phyloP scores from a whole-genome alignment of 2,329 filamentous ascomycete genomes.

The Aspergillus aculeatus region DNA sequence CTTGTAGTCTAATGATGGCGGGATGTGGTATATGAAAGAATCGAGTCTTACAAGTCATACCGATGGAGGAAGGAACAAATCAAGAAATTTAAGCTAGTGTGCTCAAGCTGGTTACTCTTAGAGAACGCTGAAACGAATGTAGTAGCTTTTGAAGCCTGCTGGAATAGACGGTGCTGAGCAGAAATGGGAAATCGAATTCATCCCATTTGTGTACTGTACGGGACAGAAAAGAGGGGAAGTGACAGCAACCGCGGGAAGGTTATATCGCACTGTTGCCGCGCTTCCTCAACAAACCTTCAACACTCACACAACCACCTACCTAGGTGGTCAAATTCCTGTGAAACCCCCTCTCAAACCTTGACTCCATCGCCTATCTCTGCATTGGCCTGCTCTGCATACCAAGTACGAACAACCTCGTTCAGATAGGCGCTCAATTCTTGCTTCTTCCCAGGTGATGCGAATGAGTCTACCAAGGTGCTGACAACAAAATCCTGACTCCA shows the following conservation, averaged over 20 bases:
- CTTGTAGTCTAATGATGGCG: too few relatives aligned
- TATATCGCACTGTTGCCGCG: not conserved
- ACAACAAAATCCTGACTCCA: not conserved
- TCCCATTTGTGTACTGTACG: too few relatives aligned
- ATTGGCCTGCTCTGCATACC: not conserved
- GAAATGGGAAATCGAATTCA: too few relatives aligned
- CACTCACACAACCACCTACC: not conserved
- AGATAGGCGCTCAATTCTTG: not conserved
- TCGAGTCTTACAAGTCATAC: too few relatives aligned
- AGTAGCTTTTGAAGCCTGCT: too few relatives aligned
- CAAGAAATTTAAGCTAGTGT: too few relatives aligned
- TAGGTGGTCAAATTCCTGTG: not conserved
- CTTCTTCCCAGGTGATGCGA: not conserved
- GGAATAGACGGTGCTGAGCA: too few relatives aligned
- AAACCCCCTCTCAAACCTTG: not conserved
- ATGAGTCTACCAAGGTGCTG: conserved; percentile 7
- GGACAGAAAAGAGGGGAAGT: not conserved
- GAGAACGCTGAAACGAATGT: too few relatives aligned
- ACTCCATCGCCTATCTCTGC: not conserved
- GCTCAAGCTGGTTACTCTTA: too few relatives aligned
- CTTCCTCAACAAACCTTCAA: not conserved
- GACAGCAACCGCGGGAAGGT: not conserved
- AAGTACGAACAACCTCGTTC: not conserved
- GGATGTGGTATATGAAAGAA: too few relatives aligned
- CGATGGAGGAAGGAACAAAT: too few relatives aligned